Evolutionary conservation across 1,284 basidiomycete species (phyloP), one percentile per base, ranked within the genome.

Genomic region (Trametes polyzona): DNA sequence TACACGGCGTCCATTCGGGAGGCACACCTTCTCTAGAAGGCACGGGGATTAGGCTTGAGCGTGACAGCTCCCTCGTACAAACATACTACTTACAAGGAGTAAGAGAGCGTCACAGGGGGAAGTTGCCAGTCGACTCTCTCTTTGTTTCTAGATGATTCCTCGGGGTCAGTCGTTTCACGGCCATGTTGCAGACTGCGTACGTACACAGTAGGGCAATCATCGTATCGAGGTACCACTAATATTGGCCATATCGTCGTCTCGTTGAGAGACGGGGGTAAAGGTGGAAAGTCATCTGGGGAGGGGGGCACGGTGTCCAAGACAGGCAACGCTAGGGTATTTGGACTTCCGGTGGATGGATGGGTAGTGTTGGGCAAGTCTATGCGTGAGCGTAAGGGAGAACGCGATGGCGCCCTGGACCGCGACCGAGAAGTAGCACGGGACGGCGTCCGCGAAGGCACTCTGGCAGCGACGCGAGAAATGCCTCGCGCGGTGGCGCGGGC

Each of bases 1-100:
- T 59, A 14, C 56, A 60, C 6, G 65, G 37, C 14, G 39, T 36
- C 67, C 71, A 73, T 4, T 46, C 59, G 0, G 32, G 36, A n/a
- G 68, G 66, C 1, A 59, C 47, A 33, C 50, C 29, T 14, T 64
- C 57, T 32, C 67, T 69, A 7, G 19, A 23, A 14, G 21, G 12
- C 5, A 16, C 10, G 7, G 16, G 1, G 11, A 6, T 23, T 10
- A 33, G 29, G 9, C 17, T 10, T 10, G 16, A 19, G 14, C 19
- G n/a, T 16, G 12, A 7, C 33, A 14, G 5, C 14, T 19, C n/a
- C 8, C 12, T n/a, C 19, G 16, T 14, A 19, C 2, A 24, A 6
- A 10, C 2, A 17, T 5, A 24, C 23, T 3, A 48, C 65, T 30
- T 27, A 67, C 65, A 58, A 49, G 0, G 57, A 33, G 35, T 57